Base-by-base conservation (phyloP, 805 yeast genomes). In the Kregervanrija delftensis region DNA sequence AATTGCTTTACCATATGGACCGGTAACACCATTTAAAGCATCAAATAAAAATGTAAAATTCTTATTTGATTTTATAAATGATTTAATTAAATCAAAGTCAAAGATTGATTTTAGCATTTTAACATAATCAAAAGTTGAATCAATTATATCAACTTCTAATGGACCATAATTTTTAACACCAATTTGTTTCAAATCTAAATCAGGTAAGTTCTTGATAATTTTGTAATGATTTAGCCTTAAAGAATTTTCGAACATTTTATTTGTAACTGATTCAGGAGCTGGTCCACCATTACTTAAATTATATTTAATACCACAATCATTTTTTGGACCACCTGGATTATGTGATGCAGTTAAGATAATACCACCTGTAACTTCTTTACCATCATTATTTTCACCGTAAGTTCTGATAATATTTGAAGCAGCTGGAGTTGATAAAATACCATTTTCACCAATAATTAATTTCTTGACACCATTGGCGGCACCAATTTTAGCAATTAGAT, bases 271-370 rank as follows among this genome's bases (percentile, higher is more conserved):
- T 65, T 91, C 99, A 11, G 99, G 99, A 10, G 98, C 98, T 36
- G 99, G 99, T 3, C 96, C 99, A 54, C 99, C 99, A 61, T 91
- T 91, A 51, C 86, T 77, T 64, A 93, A 72, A 66, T 91, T 93
- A 71, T 93, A 93, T 70, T 91, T 91, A 72, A 91, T 91, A 44
- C 99, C 99, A 61, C 89, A 74, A 63, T 91, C 99, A 52, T 86
- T 81, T 28, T 74, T 68, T 46, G 96, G 96, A 8, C 98, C 97
- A 63, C 99, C 99, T 13, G 99, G 99, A 66, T 91, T 91, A 67
- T 91, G 99, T 17, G 95, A 84, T 2, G 98, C 98, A 8, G 99
- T 91, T 59, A 91, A 73, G 53, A 93, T 87, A 67, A 91, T 91
- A 50, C 98, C 98, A 49, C 98, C 99, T 11, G 96, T 88, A 47